Evolutionary conservation across 257 asterid genomes (phyloP).

Genomic region (Salvia miltiorrhiza): DNA sequence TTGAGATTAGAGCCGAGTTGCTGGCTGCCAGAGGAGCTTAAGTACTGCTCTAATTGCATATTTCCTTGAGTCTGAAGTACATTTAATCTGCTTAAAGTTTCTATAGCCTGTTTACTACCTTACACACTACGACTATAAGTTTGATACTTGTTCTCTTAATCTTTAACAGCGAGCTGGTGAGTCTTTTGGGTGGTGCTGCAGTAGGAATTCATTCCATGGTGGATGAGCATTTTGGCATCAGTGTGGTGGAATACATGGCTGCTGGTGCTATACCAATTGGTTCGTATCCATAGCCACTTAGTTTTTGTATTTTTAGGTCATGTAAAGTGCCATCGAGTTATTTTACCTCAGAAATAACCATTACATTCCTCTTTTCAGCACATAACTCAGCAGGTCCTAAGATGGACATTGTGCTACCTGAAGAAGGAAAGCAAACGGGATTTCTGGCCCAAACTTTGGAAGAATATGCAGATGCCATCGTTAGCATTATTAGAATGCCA

Average conservation of each 20-base stretch:
- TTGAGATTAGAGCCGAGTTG: background rate
- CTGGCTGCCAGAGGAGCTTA: background rate
- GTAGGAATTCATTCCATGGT: constrained; percentile 91
- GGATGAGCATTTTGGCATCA: constrained; percentile 95
- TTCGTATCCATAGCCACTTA: constrained; percentile 23
- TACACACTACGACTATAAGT: background rate
- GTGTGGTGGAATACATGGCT: constrained; percentile 97
- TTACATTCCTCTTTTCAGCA: constrained; percentile 37
- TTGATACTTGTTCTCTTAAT: constrained; percentile 2
- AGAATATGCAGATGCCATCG: constrained; percentile 78
- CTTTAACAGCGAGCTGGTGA: constrained; percentile 63
- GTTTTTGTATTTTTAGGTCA: background rate
- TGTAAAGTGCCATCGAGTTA: background rate
- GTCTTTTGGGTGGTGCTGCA: constrained; percentile 78
- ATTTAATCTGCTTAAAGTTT: background rate
- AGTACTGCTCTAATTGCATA: background rate
- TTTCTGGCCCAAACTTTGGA: constrained; percentile 63
- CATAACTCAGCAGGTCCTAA: constrained; percentile 94
- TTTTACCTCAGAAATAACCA: background rate
- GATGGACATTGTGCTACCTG: constrained; percentile 82
- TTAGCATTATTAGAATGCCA: constrained; percentile 54
- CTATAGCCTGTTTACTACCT: background rate
- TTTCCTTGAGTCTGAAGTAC: background rate
- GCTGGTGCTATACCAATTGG: constrained; percentile 95
- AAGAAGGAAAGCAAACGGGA: constrained; percentile 85